Evolutionary conservation across 164 flowering plant species (phyloP).

Genomic region (Aristolochia fimbriata): DNA sequence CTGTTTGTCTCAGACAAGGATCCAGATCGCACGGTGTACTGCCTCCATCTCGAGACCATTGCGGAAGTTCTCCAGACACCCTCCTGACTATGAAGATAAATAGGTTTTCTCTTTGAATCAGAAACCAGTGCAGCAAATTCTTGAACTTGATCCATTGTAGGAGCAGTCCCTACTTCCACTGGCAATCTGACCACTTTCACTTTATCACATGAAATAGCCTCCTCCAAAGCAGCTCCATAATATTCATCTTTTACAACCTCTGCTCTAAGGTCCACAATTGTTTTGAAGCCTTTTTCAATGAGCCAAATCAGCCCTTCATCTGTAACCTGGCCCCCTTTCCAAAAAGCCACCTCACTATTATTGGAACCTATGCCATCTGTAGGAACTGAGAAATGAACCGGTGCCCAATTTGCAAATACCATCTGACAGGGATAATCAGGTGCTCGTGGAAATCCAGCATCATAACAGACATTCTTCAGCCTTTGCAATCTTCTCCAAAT

Average conservation of each 20-base stretch:
- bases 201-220: slow-evolving; percentile 46
- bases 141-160: slow-evolving; percentile 82
- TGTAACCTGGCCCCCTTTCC: slow-evolving; percentile 86
- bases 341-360: slow-evolving; percentile 60
- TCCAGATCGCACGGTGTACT: slow-evolving; percentile 36
- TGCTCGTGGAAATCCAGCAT: slow-evolving; percentile 75
- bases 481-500: slow-evolving; percentile 91
- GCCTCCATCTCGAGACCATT: slow-evolving; percentile 94
- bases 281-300: slow-evolving; percentile 56
- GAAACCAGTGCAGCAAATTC: slow-evolving; percentile 66
- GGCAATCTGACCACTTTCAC: slow-evolving; percentile 65
- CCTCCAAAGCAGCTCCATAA: slow-evolving; percentile 47
- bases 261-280: slow-evolving; percentile 89
- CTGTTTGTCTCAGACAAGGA: slow-evolving; percentile 19
- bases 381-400: slow-evolving; percentile 42
- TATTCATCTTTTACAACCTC: slow-evolving; percentile 66
- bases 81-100: slow-evolving; percentile 91
- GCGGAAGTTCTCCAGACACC: slow-evolving; percentile 87
- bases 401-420: slow-evolving; percentile 83
- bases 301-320: slow-evolving; percentile 85
- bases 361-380: slow-evolving; percentile 35
- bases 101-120: slow-evolving; percentile 50
- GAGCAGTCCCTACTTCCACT: slow-evolving; percentile 70
- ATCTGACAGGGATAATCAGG: slow-evolving; percentile 58
- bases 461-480: slow-evolving; percentile 86